These are phyloP conservation scores for Hyphopichia homilentoma DNA, from an alignment of 805 yeast genomes.

Conservation along the genomic window DNA sequence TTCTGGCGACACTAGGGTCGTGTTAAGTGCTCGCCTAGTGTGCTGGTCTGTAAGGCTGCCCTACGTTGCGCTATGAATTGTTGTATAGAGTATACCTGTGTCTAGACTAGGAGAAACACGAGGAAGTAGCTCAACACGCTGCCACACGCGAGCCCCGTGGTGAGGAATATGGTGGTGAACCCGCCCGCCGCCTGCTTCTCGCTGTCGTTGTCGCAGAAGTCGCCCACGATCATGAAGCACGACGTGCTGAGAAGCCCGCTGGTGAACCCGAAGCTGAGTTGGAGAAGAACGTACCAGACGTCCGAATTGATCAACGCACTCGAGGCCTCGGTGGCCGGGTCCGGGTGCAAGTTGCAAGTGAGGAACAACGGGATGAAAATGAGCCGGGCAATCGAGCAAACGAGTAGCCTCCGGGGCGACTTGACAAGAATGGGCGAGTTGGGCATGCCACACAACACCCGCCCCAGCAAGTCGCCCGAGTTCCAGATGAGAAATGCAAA, in stretches of 20 bases:
- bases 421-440: constrained; percentile 30
- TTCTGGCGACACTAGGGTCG: no score
- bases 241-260: constrained; percentile 84
- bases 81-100: not conserved
- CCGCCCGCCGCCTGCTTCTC: constrained; percentile 95
- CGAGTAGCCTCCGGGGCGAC: constrained; percentile 42
- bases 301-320: constrained; percentile 54
- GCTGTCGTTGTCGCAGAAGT: constrained; percentile 52
- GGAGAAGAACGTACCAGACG: constrained; percentile 61
- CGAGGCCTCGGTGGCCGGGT: constrained; percentile 19
- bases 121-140: constrained; percentile 70
- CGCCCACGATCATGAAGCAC: constrained; percentile 72
- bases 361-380: constrained; percentile 69
- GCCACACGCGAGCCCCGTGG: constrained; percentile 77
- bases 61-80: not conserved
- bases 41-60: no score
- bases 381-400: constrained; percentile 54
- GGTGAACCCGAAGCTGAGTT: constrained; percentile 77
- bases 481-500: constrained; percentile 84
- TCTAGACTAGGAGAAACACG: constrained; percentile 33
- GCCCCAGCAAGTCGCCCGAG: constrained; percentile 78
- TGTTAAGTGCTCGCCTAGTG: not conserved
- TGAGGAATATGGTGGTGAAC: constrained; percentile 74
- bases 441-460: constrained; percentile 62
- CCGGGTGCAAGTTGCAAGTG: constrained; percentile 55